Evolutionary conservation across 2,329 filamentous ascomycete genomes (phyloP).

Genomic region (Trichoderma pleuroti): DNA sequence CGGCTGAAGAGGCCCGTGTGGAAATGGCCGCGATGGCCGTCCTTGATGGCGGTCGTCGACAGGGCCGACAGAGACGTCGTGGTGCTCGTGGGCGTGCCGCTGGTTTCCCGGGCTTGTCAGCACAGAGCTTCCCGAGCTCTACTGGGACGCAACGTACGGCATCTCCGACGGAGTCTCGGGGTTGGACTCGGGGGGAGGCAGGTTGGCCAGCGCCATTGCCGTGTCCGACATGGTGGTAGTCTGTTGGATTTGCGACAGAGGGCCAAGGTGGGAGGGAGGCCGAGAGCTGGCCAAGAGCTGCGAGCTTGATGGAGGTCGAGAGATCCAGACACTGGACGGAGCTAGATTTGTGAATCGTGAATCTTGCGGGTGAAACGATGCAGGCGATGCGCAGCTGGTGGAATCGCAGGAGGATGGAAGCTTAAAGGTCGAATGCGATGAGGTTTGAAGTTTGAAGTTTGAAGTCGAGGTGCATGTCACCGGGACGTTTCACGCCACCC

Average conservation of each 20-base stretch:
- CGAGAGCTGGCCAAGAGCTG: background rate
- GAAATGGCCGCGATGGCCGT: slow-evolving; percentile 82
- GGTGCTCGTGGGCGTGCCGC: slow-evolving; percentile 87
- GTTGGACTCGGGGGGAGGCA: slow-evolving; percentile 77
- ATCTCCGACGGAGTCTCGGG: slow-evolving; percentile 85
- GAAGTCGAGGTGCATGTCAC: slow-evolving; percentile 4
- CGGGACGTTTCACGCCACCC: slow-evolving; percentile 15
- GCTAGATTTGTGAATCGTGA: background rate
- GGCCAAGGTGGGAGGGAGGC: background rate
- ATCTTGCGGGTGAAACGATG: rapidly evolving
- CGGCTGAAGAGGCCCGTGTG: slow-evolving; percentile 52
- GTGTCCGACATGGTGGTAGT: slow-evolving; percentile 2
- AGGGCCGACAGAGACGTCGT: slow-evolving; percentile 89
- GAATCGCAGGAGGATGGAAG: background rate
- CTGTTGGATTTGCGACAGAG: background rate
- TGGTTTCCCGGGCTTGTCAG: slow-evolving; percentile 36
- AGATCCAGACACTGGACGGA: background rate
- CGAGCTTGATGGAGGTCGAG: background rate
- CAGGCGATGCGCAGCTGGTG: background rate
- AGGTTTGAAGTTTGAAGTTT: background rate
- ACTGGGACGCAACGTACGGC: slow-evolving; percentile 59
- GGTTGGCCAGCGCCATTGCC: slow-evolving; percentile 67
- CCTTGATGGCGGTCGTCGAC: slow-evolving; percentile 93
- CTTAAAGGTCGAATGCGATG: background rate
- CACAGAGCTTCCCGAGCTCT: background rate